Conservation (phyloP, 352 stramenopile species). For the Aphanomyces euteiches region DNA sequence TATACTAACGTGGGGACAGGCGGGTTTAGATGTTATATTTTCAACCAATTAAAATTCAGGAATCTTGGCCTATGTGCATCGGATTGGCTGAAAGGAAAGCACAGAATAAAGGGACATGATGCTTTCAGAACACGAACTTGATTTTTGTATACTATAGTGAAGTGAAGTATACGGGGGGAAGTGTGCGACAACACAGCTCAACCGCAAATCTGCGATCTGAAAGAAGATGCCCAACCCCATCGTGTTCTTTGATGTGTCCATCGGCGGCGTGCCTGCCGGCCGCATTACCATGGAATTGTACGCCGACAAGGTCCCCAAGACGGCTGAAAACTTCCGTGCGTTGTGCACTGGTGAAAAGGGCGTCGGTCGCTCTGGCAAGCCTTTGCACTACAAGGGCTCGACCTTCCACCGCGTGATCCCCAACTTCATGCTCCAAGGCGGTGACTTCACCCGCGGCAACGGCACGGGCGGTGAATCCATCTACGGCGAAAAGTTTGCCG, state of each 20-base stretch:
- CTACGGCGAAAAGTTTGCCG: slow-evolving; percentile 93
- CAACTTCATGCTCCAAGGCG: slow-evolving; percentile 84
- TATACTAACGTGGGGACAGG: too few relatives aligned
- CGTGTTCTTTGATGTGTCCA: slow-evolving; percentile 96
- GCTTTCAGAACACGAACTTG: too few relatives aligned
- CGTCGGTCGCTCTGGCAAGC: slow-evolving; percentile 64
- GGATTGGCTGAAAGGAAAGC: too few relatives aligned
- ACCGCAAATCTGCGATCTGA: slow-evolving; percentile 74
- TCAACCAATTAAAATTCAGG: too few relatives aligned
- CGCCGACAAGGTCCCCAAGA: slow-evolving; percentile 77
- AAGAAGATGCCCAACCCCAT: slow-evolving; percentile 76
- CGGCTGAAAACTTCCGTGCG: slow-evolving; percentile 54
- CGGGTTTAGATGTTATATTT: too few relatives aligned
- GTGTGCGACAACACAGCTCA: slow-evolving; percentile 63
- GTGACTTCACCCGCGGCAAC: slow-evolving; percentile 85
- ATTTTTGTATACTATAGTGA: too few relatives aligned
- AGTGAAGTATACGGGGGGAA: slow-evolving; percentile 16
- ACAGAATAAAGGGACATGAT: too few relatives aligned
- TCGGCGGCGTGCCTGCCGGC: slow-evolving; percentile 90
- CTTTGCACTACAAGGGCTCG: slow-evolving; percentile 80
- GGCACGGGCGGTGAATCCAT: slow-evolving; percentile 93
- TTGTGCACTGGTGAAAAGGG: slow-evolving; percentile 60
- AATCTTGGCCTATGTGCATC: too few relatives aligned
- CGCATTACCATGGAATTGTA: slow-evolving; percentile 88
- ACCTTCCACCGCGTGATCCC: slow-evolving; percentile 87